Conservation (phyloP, 1,284 basidiomycete genomes). For the Cutaneotrichosporon sp. region DNA sequence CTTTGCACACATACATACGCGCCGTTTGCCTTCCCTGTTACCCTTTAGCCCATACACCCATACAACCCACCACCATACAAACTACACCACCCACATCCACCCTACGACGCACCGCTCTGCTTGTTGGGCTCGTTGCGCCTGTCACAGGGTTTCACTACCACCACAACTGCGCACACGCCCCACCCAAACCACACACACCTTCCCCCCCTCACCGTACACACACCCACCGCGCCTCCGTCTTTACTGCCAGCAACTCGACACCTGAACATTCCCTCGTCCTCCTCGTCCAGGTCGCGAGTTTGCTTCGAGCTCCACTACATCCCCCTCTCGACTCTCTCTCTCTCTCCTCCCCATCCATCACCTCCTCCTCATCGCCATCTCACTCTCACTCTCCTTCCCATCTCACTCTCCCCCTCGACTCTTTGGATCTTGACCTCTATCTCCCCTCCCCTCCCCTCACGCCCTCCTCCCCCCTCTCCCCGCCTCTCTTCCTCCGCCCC, state of each 20-base stretch:
- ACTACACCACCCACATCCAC: too few species aligned
- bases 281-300: too few species aligned
- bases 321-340: background rate
- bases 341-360: background rate
- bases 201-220: background rate
- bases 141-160: too few species aligned
- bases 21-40: too few species aligned
- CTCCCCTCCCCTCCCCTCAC: background rate
- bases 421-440: background rate
- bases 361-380: background rate
- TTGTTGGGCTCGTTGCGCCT: too few species aligned
- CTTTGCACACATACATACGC: too few species aligned
- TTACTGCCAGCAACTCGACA: background rate
- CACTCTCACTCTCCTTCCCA: conserved; percentile 1
- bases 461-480: background rate
- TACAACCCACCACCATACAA: too few species aligned
- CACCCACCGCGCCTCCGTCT: background rate
- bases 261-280: background rate
- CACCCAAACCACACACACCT: background rate
- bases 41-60: too few species aligned
- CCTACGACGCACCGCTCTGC: too few species aligned
- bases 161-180: background rate
- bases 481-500: background rate
- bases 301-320: background rate
- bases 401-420: conserved; percentile 1